Base-by-base conservation (phyloP, 352 stramenopile genomes). In the Phytophthora uliginosa region DNA sequence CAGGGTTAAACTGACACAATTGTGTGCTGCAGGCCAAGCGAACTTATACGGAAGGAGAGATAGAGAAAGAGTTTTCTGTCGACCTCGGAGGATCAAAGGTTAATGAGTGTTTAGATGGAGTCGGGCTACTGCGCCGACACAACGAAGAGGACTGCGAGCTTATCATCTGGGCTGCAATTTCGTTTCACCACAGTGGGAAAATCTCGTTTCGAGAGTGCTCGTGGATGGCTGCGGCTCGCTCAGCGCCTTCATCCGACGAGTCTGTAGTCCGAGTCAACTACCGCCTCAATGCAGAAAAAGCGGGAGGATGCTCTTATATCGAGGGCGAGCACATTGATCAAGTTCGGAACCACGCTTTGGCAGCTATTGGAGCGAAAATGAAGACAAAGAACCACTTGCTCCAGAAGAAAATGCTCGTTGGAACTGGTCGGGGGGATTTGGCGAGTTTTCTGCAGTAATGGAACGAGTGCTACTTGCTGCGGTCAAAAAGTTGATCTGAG, bases 311-410 rank as follows among this genome's bases (percentile, higher is more conserved):
- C 60, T 67, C 47, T 8, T 77, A 75, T 33, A 69, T 77, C 61
- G 61, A 80, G 17, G 69, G 63, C 45, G 69, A 80, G 28, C 59
- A 80, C 28, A 69, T 80, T 12, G 64, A 80, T 57, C 73, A 77
- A 65, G 48, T 80, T 34, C 63, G 73, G 26, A 74, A 80, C 26
- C 69, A 77, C 24, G 63, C 73, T 20, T 34, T 78, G 24, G 51
- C 58, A 6, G 71, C 66, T 3, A 78, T 76, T n/a, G 67, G 66
- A 13, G 66, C 71, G 0, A 75, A 78, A 17, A 69, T 78, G 67
- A 76, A 75, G 42, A 48, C 67, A 28, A 73, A 75, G 26, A 48
- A 73, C 42, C 71, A 69, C 34, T 58, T 76, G 61, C 66, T 78
- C 15, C 61, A 73, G 15, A 58, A 52, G 20, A 78, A 72, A 71